Evolutionary conservation across 176 grass and related monocot genomes (phyloP).

Genomic region (Poa annua): DNA sequence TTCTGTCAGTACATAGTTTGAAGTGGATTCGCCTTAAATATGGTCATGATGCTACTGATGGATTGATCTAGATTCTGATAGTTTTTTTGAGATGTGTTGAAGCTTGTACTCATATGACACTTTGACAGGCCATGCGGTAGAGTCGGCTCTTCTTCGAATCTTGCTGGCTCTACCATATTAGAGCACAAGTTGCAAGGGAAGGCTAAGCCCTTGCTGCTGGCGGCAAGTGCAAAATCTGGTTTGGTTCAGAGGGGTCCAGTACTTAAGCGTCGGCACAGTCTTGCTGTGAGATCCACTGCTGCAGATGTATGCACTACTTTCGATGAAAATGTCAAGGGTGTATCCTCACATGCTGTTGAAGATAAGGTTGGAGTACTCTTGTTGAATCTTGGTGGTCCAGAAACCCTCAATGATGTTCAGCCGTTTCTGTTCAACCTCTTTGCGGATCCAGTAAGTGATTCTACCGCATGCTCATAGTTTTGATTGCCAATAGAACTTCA

Average conservation of each 20-base stretch:
- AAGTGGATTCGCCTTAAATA: background rate
- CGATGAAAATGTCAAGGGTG: slow-evolving; percentile 37
- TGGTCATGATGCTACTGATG: background rate
- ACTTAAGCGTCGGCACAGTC: slow-evolving; percentile 19
- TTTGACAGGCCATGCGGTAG: slow-evolving; percentile 41
- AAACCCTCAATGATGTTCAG: slow-evolving; percentile 90
- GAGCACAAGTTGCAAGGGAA: slow-evolving; percentile 13
- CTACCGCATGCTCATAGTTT: slow-evolving; percentile 16
- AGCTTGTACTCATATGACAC: background rate
- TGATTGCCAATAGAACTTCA: background rate
- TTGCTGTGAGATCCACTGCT: slow-evolving; percentile 42
- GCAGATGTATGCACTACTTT: slow-evolving; percentile 43
- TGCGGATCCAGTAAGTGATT: slow-evolving; percentile 78
- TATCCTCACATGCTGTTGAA: slow-evolving; percentile 39
- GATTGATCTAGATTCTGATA: background rate
- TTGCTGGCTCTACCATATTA: slow-evolving; percentile 12
- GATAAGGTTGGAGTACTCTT: slow-evolving; percentile 92
- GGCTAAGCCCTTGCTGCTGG: slow-evolving; percentile 38
- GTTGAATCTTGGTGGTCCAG: slow-evolving; percentile 93
- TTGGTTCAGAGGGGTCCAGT: slow-evolving; percentile 35
- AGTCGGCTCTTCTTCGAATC: slow-evolving; percentile 8
- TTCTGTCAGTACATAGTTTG: background rate
- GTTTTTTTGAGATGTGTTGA: background rate
- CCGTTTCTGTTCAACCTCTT: slow-evolving; percentile 98
- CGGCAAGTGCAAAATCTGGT: slow-evolving; percentile 31